These are phyloP conservation scores for Wickerhamiella sergipiensis DNA, from an alignment of 805 yeast species.

Conservation along the genomic window DNA sequence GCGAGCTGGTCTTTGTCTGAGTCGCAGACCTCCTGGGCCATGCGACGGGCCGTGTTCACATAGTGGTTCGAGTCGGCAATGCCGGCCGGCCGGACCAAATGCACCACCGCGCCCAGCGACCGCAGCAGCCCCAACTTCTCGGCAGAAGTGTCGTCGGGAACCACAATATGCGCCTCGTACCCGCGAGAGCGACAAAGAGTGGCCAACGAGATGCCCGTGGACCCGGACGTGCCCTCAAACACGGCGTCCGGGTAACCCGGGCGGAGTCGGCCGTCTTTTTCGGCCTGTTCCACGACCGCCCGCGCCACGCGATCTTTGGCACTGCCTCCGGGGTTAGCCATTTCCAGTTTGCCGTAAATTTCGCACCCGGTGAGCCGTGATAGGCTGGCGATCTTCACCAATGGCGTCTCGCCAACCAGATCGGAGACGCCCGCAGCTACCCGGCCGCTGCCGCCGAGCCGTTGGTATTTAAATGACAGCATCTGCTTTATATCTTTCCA, in stretches of 20 bases:
- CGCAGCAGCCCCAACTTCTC: constrained; percentile 66
- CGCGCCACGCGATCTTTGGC: constrained; percentile 92
- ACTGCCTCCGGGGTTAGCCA: constrained; percentile 84
- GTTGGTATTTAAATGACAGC: too few species aligned
- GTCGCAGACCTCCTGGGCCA: constrained; percentile 37
- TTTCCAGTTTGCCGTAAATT: constrained; percentile 75
- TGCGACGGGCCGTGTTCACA: constrained; percentile 69
- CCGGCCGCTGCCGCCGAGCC: neutral
- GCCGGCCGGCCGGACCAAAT: constrained; percentile 85
- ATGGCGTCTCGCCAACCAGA: constrained; percentile 81
- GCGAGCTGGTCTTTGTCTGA: constrained; percentile 36
- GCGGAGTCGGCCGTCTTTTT: constrained; percentile 38
- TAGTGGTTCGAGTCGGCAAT: constrained; percentile 90
- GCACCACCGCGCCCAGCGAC: constrained; percentile 68
- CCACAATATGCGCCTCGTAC: constrained; percentile 79
- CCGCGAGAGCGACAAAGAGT: constrained; percentile 82
- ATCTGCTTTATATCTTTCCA: neutral
- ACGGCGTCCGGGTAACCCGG: constrained; percentile 59
- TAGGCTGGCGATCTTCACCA: constrained; percentile 59
- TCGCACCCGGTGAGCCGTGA: constrained; percentile 65
- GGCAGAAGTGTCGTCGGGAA: constrained; percentile 83
- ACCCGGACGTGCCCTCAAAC: constrained; percentile 93
- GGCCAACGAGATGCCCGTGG: constrained; percentile 91
- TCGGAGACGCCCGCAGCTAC: constrained; percentile 46
- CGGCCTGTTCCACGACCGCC: constrained; percentile 64